Conservation (phyloP, 108 stramenopile genomes). For the Skeletonema marinoi region DNA sequence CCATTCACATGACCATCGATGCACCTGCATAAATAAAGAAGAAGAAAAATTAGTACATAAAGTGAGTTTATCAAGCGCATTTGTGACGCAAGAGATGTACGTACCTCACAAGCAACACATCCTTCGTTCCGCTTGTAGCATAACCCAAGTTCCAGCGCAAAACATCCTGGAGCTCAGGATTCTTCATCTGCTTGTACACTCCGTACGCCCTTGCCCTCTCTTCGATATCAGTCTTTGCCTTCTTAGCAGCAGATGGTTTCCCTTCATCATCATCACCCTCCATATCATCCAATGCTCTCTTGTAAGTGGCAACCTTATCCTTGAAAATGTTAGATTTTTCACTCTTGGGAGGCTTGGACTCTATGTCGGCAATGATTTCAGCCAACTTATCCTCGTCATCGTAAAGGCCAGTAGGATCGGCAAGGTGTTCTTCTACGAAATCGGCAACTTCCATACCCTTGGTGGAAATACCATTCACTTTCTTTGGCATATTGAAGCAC, state of each 20-base stretch:
- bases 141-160: slow-evolving; percentile 76
- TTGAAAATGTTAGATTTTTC: slow-evolving; percentile 8
- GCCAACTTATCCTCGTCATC: slow-evolving; percentile 16
- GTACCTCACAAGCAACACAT: slow-evolving; percentile 55
- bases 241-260: slow-evolving; percentile 42
- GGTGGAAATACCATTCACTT: not conserved
- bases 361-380: slow-evolving; percentile 39
- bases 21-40: slow-evolving; percentile 37
- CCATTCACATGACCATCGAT: slow-evolving; percentile 78
- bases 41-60: not conserved
- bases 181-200: slow-evolving; percentile 51
- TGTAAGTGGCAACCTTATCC: slow-evolving; percentile 25
- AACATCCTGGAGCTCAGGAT: slow-evolving; percentile 67
- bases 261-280: slow-evolving; percentile 38
- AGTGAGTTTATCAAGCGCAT: not conserved
- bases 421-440: slow-evolving; percentile 49
- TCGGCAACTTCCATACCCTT: slow-evolving; percentile 32
- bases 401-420: slow-evolving; percentile 24
- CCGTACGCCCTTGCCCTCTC: slow-evolving; percentile 33
- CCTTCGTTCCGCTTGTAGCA: slow-evolving; percentile 61
- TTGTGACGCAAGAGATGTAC: not conserved
- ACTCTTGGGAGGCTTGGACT: slow-evolving; percentile 19
- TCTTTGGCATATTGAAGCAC: slow-evolving; percentile 35
- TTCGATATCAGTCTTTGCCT: slow-evolving; percentile 40
- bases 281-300: slow-evolving; percentile 5